Evolutionary conservation across 352 stramenopile genomes (phyloP).

Genomic region (Phytopythium boreale): DNA sequence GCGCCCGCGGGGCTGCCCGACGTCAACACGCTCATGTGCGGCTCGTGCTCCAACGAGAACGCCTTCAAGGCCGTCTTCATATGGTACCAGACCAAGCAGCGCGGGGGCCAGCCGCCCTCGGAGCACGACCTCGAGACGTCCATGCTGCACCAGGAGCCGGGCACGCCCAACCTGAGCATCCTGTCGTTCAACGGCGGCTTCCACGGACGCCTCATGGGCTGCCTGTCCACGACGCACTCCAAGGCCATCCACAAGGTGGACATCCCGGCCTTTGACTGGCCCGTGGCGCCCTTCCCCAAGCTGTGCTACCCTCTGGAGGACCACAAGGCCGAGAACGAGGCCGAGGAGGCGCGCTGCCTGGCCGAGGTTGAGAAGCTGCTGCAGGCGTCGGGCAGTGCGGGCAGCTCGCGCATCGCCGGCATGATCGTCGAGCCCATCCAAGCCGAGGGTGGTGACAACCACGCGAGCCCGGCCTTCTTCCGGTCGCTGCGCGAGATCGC

Average conservation of each 20-base stretch:
- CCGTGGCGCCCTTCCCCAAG: slow-evolving; percentile 70
- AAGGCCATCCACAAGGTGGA: slow-evolving; percentile 88
- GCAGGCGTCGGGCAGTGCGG: slow-evolving; percentile 26
- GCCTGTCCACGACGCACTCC: slow-evolving; percentile 80
- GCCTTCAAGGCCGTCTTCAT: slow-evolving; percentile 89
- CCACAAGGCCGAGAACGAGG: slow-evolving; percentile 57
- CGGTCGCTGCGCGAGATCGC: slow-evolving; percentile 51
- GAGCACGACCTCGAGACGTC: slow-evolving; percentile 60
- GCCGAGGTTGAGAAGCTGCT: slow-evolving; percentile 60
- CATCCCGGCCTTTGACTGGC: slow-evolving; percentile 82
- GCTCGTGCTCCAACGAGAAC: slow-evolving; percentile 86
- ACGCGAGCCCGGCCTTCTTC: slow-evolving; percentile 75
- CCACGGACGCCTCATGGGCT: slow-evolving; percentile 74
- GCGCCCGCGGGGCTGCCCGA: slow-evolving; percentile 51
- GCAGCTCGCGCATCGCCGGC: slow-evolving; percentile 48
- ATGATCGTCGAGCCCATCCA: slow-evolving; percentile 85
- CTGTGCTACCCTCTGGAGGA: slow-evolving; percentile 63
- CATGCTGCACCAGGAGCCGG: slow-evolving; percentile 67
- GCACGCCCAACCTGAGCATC: slow-evolving; percentile 73
- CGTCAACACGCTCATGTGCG: slow-evolving; percentile 86
- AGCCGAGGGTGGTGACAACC: slow-evolving; percentile 76
- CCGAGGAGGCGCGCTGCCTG: slow-evolving; percentile 67
- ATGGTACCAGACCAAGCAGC: slow-evolving; percentile 77
- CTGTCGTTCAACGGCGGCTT: slow-evolving; percentile 84
- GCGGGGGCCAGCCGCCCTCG: slow-evolving; percentile 55